phyloP scores from a whole-genome alignment of 805 yeast genomes.

The Yarrowia bubula region DNA sequence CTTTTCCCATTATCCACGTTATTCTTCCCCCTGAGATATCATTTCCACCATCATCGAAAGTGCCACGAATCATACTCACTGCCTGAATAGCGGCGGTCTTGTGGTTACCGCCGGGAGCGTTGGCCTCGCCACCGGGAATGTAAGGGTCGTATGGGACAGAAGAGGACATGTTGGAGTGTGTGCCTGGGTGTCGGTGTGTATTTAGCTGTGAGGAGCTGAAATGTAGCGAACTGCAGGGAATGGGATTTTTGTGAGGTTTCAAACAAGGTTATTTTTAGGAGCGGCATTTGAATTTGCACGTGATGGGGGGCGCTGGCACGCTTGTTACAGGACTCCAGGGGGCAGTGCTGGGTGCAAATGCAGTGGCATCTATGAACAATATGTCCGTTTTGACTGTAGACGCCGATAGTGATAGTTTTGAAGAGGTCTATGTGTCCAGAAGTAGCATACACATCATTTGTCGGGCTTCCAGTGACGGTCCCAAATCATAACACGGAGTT shows the following conservation, averaged over 20 bases:
- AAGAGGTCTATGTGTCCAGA: too few relatives aligned
- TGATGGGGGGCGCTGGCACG: background rate
- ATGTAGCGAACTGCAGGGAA: constrained; percentile 8
- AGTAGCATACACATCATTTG: background rate
- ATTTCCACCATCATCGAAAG: background rate
- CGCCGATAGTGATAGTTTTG: too few relatives aligned
- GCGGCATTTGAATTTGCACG: constrained; percentile 26
- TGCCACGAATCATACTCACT: constrained; percentile 45
- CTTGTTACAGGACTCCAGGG: background rate
- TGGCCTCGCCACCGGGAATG: constrained; percentile 73
- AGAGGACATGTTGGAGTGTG: constrained; percentile 54
- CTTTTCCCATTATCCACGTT: background rate
- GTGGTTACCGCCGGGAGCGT: constrained; percentile 54
- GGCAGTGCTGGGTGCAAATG: background rate
- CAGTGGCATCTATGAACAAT: too few relatives aligned
- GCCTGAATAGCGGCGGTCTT: constrained; percentile 83
- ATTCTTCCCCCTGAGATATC: background rate
- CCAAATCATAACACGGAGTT: background rate
- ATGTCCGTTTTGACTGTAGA: too few relatives aligned
- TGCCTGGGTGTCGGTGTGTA: background rate
- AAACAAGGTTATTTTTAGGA: constrained; percentile 20
- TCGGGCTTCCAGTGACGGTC: background rate
- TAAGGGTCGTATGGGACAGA: constrained; percentile 85
- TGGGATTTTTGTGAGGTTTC: constrained; percentile 19
- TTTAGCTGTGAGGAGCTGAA: constrained; percentile 4